These are phyloP conservation scores for Dothideomycetes sp. DNA, from an alignment of 2,329 filamentous ascomycete species.

Conservation along the genomic window DNA sequence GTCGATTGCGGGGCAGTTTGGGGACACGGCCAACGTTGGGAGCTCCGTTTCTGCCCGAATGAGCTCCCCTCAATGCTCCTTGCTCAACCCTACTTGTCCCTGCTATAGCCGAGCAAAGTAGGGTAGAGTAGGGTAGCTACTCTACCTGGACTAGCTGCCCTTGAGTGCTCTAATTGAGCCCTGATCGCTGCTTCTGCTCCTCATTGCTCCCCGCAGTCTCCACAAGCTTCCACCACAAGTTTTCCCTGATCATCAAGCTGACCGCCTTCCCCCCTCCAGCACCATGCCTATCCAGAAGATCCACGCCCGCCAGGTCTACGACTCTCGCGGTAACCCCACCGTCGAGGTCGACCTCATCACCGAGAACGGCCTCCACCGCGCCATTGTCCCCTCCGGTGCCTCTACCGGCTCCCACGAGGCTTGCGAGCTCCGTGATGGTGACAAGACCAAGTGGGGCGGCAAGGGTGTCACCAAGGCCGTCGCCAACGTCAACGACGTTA, in stretches of 20 bases:
- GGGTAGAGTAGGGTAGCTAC: too few relatives aligned
- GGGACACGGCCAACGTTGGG: not conserved
- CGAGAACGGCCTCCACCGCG: constrained; percentile 91
- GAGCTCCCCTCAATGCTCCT: not conserved
- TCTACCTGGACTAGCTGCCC: not conserved
- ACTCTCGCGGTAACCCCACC: constrained; percentile 96
- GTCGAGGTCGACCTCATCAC: constrained; percentile 97
- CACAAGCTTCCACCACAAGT: constrained; percentile 1
- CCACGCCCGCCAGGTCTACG: constrained; percentile 73
- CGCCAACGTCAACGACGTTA: constrained; percentile 45
- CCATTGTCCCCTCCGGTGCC: constrained; percentile 93
- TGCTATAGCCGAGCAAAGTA: constrained; percentile 12
- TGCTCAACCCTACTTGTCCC: not conserved
- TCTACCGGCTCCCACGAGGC: constrained; percentile 62
- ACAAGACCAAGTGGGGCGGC: constrained; percentile 45
- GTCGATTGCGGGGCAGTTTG: constrained; percentile 8
- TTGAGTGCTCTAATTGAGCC: not conserved
- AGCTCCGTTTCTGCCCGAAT: constrained; percentile 12
- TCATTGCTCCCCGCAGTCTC: not conserved
- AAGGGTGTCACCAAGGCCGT: constrained; percentile 50
- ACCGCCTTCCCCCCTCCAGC: not conserved
- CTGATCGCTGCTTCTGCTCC: not conserved
- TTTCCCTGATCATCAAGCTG: not conserved
- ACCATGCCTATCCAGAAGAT: constrained; percentile 60
- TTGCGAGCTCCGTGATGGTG: constrained; percentile 39